Evolutionary conservation across 1,284 basidiomycete genomes (phyloP).

Genomic region (Cutaneotrichosporon arboriforme): DNA sequence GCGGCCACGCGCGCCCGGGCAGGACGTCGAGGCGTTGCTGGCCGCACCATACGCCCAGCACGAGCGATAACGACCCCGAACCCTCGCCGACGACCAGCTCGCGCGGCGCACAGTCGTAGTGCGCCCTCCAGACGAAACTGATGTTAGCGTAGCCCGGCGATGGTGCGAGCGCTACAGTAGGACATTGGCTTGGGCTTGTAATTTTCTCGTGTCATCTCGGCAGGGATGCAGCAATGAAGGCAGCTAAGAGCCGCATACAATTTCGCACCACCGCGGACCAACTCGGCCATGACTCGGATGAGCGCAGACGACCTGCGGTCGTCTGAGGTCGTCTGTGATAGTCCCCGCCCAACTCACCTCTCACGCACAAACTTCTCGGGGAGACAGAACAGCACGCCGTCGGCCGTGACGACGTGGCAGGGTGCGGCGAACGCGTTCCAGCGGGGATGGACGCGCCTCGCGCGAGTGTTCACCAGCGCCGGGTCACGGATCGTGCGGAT

Average conservation of each 20-base stretch:
- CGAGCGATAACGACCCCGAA: neutral
- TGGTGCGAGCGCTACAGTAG: no score
- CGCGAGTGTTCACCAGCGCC: neutral
- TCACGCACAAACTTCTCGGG: neutral
- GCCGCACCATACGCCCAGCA: neutral
- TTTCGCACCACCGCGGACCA: no score
- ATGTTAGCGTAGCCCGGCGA: neutral
- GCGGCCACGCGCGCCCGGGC: neutral
- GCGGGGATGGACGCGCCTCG: neutral
- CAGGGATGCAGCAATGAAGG: neutral
- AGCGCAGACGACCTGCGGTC: no score
- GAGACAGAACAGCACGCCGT: neutral
- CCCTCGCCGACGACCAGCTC: neutral
- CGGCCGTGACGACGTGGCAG: neutral
- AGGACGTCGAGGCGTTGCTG: neutral
- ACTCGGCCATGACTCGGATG: no score
- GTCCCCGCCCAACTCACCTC: neutral
- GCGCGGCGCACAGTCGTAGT: neutral
- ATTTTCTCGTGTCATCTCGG: neutral
- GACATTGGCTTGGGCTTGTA: neutral
- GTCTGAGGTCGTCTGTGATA: no score
- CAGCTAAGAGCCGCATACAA: no score
- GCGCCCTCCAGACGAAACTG: neutral
- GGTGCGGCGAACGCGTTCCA: neutral
- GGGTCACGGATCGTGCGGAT: neutral